Conservation (phyloP, 768 basidiomycete genomes). For the Piloderma croceum region DNA sequence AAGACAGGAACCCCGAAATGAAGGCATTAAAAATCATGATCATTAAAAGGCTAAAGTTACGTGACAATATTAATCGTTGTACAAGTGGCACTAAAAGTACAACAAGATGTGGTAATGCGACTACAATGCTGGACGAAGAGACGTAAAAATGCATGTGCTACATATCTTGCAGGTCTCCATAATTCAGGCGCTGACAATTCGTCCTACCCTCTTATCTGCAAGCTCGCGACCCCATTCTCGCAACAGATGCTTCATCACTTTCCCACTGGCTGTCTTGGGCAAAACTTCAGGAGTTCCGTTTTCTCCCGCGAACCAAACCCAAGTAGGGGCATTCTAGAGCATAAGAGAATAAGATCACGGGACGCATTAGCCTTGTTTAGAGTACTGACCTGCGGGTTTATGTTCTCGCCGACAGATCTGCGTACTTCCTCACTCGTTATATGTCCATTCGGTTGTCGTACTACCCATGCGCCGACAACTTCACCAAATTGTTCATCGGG, state of each 20-base stretch:
- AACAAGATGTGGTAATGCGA: too few relatives aligned
- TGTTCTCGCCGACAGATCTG: constrained; percentile 43
- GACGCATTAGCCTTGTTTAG: neutral
- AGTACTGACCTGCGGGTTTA: constrained; percentile 72
- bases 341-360: constrained; percentile 6
- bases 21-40: too few relatives aligned
- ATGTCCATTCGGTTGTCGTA: constrained; percentile 34
- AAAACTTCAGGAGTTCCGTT: constrained; percentile 51
- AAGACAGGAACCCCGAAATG: too few relatives aligned
- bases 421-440: constrained; percentile 51
- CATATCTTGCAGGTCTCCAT: too few relatives aligned
- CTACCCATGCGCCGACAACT: constrained; percentile 77
- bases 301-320: constrained; percentile 81
- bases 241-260: constrained; percentile 78
- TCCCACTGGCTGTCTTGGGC: constrained; percentile 84
- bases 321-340: constrained; percentile 64
- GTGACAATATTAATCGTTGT: too few relatives aligned
- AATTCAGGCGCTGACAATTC: too few relatives aligned
- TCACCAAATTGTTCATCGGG: constrained; percentile 67
- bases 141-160: too few relatives aligned
- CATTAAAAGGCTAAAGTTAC: too few relatives aligned
- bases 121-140: too few relatives aligned
- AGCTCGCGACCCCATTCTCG: constrained; percentile 62
- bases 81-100: too few relatives aligned
- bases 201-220: constrained; percentile 41